These are phyloP conservation scores for Suhomyces xylopsoci DNA, from an alignment of 805 yeast genomes.

Conservation along the genomic window DNA sequence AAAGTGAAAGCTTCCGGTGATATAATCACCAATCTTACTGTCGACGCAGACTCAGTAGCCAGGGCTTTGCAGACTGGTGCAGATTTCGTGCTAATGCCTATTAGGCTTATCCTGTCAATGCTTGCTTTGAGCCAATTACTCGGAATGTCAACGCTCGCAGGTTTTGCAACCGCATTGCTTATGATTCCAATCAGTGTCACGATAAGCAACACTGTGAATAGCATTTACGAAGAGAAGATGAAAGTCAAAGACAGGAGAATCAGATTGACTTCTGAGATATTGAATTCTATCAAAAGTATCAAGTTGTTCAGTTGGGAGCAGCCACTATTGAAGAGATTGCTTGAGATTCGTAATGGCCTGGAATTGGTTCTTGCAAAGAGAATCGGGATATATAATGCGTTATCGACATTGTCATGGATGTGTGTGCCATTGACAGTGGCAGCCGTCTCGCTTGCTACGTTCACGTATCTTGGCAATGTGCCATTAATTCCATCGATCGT, in stretches of 20 bases:
- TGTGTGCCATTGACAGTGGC: slow-evolving; percentile 65
- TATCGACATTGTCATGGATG: slow-evolving; percentile 58
- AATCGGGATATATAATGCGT: slow-evolving; percentile 42
- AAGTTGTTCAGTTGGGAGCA: slow-evolving; percentile 70
- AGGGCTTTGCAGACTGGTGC: slow-evolving; percentile 53
- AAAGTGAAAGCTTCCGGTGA: slow-evolving; percentile 68
- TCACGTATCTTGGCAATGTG: slow-evolving; percentile 37
- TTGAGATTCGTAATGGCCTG: slow-evolving; percentile 53
- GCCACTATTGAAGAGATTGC: slow-evolving; percentile 54
- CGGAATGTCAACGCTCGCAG: slow-evolving; percentile 59
- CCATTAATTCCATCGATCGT: slow-evolving; percentile 67
- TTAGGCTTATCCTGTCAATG: slow-evolving; percentile 52
- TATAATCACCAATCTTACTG: slow-evolving; percentile 73
- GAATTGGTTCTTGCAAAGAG: slow-evolving; percentile 52
- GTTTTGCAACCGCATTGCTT: slow-evolving; percentile 48
- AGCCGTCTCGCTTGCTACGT: slow-evolving; percentile 56
- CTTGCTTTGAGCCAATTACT: slow-evolving; percentile 52
- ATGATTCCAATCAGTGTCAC: slow-evolving; percentile 58
- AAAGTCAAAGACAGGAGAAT: slow-evolving; percentile 59
- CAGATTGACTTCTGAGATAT: slow-evolving; percentile 54
- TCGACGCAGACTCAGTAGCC: slow-evolving; percentile 67
- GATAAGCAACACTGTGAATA: slow-evolving; percentile 42
- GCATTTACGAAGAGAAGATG: slow-evolving; percentile 40
- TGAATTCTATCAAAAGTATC: slow-evolving; percentile 59
- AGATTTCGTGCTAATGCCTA: slow-evolving; percentile 55